Percentiles rank a stretch among this genome's conserved stretches.
phyloP scores from a whole-genome alignment of 208 protist species.

The Acanthamoeba divionensis region DNA sequence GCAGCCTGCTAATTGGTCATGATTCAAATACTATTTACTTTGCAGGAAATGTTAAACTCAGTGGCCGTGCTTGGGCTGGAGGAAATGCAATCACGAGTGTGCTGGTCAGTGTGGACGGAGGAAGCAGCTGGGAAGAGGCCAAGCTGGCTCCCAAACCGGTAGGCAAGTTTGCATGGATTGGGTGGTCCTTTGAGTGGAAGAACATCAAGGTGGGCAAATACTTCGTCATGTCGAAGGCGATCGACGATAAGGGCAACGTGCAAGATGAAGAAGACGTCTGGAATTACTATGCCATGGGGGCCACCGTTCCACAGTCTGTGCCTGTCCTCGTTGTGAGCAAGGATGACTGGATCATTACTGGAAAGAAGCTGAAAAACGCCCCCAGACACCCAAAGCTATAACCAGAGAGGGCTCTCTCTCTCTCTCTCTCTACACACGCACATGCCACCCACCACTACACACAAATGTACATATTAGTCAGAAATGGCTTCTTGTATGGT shows the following conservation, averaged over 20 bases:
- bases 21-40: neutral
- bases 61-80: neutral
- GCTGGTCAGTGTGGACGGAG: neutral
- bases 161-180: neutral
- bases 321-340: neutral
- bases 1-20: no score
- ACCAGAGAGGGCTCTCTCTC: no score
- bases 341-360: neutral
- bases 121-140: neutral
- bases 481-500: no score
- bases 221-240: neutral
- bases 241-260: conserved; percentile 11
- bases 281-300: conserved; percentile 28
- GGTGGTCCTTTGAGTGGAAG: conserved; percentile 5
- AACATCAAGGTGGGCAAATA: neutral
- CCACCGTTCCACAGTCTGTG: neutral
- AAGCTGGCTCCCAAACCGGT: neutral
- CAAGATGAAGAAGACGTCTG: neutral
- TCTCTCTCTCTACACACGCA: no score
- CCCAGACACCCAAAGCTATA: no score
- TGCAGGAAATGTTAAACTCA: neutral
- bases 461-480: no score
- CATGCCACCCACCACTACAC: no score
- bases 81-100: neutral
- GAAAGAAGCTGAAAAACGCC: neutral